A percentile compares a stretch with the other conserved stretches of the same genome.
Conservation (phyloP, 805 yeast species). For the Nadsonia fulvescens region DNA sequence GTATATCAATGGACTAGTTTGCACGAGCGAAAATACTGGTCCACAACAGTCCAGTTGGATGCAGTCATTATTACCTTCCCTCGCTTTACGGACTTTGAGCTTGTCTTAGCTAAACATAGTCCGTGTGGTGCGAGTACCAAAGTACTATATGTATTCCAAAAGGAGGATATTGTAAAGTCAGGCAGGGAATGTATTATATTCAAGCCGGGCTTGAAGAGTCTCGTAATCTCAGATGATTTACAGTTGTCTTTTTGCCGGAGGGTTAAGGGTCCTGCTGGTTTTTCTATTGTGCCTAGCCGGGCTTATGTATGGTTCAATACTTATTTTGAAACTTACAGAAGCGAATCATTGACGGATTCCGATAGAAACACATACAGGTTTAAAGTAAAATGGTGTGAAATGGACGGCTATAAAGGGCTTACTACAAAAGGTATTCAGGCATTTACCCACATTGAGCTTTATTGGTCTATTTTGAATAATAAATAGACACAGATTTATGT, state of each 20-base stretch:
- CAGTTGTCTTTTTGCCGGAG: too few species aligned
- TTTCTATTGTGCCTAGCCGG: conserved; percentile 10
- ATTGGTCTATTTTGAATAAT: too few species aligned
- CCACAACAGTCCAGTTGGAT: conserved; percentile 9
- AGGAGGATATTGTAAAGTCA: too few species aligned
- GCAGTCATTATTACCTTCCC: neutral
- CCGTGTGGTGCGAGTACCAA: neutral
- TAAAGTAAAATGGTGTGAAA: conserved; percentile 12
- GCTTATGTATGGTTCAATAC: conserved; percentile 28
- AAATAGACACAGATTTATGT: too few species aligned
- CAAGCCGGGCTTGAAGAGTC: too few species aligned
- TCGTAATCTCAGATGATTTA: too few species aligned
- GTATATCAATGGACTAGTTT: conserved; percentile 22
- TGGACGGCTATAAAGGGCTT: conserved; percentile 57
- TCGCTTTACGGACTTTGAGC: neutral
- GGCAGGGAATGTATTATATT: too few species aligned
- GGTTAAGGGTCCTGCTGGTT: too few species aligned
- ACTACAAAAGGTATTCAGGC: conserved; percentile 31
- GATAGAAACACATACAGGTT: too few species aligned
- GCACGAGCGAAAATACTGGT: conserved; percentile 9
- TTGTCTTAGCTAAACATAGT: neutral
- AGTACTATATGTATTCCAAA: conserved; percentile 8
- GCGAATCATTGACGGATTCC: too few species aligned
- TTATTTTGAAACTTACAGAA: conserved; percentile 24
- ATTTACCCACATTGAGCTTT: conserved; percentile 32